Conservation (phyloP, 116 monocot genomes). For the Trichopus zeylanicus region DNA sequence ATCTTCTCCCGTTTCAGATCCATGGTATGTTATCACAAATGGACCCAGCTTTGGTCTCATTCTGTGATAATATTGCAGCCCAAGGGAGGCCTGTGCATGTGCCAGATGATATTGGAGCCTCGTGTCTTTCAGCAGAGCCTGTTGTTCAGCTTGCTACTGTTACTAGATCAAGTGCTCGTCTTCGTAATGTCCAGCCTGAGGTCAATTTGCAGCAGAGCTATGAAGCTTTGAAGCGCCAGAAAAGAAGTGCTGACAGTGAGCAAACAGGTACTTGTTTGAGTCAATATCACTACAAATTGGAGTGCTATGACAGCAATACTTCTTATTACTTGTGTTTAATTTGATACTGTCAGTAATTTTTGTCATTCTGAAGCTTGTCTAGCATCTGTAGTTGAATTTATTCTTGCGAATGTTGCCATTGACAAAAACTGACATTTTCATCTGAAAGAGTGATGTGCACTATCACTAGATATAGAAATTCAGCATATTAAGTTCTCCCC, state of each 20-base stretch:
- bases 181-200: conserved; percentile 85
- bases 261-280: conserved; percentile 47
- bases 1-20: conserved; percentile 39
- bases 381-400: too few relatives aligned
- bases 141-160: conserved; percentile 64
- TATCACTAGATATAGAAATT: too few relatives aligned
- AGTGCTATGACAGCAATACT: too few relatives aligned
- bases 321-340: too few relatives aligned
- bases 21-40: conserved; percentile 97
- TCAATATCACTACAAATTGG: background rate
- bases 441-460: too few relatives aligned
- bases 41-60: conserved; percentile 82
- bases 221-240: conserved; percentile 68
- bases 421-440: too few relatives aligned
- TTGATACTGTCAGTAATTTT: too few relatives aligned
- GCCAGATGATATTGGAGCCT: conserved; percentile 37
- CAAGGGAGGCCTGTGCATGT: conserved; percentile 67
- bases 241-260: conserved; percentile 67
- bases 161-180: conserved; percentile 81
- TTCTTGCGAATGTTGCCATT: too few relatives aligned
- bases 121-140: conserved; percentile 41
- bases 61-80: conserved; percentile 86
- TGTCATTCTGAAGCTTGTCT: too few relatives aligned
- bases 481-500: too few relatives aligned
- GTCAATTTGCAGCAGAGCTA: conserved; percentile 73